Percentiles rank a stretch among this genome's conserved stretches.
Conservation (phyloP, 371 early-diverging fungal species). For the Fennellomyces sp. region DNA sequence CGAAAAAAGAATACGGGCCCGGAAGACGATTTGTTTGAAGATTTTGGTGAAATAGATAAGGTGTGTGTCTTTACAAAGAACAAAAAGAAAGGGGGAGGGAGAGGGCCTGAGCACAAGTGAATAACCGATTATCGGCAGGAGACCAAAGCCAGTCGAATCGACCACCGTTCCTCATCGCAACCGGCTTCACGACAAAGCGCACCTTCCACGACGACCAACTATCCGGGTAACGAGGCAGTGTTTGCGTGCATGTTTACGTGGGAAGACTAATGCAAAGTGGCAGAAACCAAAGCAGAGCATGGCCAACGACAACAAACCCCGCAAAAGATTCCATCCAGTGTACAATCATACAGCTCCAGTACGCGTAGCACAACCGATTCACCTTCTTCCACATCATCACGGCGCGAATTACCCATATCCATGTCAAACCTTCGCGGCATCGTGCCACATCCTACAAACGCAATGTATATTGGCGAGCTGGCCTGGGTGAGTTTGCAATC, state of each 20-base stretch:
- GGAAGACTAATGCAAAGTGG: no score
- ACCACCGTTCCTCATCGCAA: background rate
- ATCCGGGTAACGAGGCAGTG: no score
- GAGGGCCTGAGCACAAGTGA: background rate
- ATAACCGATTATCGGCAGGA: constrained; percentile 4
- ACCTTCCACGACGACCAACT: background rate
- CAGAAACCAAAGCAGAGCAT: background rate
- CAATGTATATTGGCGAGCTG: constrained; percentile 51
- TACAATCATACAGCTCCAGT: constrained; percentile 16
- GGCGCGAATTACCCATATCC: constrained; percentile 29
- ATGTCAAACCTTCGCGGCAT: constrained; percentile 33
- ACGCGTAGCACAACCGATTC: constrained; percentile 10
- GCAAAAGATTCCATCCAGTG: constrained; percentile 25
- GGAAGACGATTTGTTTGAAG: constrained; percentile 40
- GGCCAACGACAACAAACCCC: constrained; percentile 6
- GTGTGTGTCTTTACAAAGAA: constrained; percentile 13
- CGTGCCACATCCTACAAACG: constrained; percentile 36
- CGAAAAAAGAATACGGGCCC: constrained; percentile 15
- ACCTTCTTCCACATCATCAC: constrained; percentile 15
- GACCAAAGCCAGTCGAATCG: background rate
- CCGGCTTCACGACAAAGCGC: background rate
- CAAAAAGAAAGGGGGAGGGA: background rate
- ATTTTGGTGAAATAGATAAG: constrained; percentile 40
- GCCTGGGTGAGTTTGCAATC: constrained; percentile 43
- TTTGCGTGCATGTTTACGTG: no score